These are phyloP conservation scores for Fonsecaea nubica DNA, from an alignment of 2,329 filamentous ascomycete genomes.

Conservation along the genomic window DNA sequence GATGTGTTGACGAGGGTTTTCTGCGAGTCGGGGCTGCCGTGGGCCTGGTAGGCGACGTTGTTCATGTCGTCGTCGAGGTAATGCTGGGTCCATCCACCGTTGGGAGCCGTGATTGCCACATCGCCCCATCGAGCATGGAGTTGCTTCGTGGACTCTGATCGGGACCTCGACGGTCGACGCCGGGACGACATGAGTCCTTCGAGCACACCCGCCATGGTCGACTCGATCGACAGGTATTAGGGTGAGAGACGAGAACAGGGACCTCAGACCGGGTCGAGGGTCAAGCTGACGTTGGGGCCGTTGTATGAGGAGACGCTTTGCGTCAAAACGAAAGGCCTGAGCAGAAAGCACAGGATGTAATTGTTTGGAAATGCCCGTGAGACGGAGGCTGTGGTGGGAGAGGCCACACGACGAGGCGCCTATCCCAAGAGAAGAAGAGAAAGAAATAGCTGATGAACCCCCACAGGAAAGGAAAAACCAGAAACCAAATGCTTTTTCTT, in stretches of 20 bases:
- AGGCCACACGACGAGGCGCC: slow-evolving; percentile 6
- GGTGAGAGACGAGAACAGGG: background rate
- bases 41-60: slow-evolving; percentile 22
- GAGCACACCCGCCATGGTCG: slow-evolving; percentile 30
- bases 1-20: slow-evolving; percentile 35
- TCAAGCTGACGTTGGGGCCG: slow-evolving; percentile 1
- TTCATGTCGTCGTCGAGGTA: slow-evolving; percentile 27
- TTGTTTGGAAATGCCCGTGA: background rate
- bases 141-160: slow-evolving; percentile 32
- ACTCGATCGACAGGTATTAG: background rate
- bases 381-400: background rate
- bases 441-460: slow-evolving; percentile 5
- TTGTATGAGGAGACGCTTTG: slow-evolving; percentile 10
- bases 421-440: background rate
- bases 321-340: slow-evolving; percentile 11
- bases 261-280: background rate
- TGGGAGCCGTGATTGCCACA: slow-evolving; percentile 49
- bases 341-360: slow-evolving; percentile 8
- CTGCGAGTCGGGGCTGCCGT: slow-evolving; percentile 35
- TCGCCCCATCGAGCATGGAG: slow-evolving; percentile 52
- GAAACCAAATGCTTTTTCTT: background rate
- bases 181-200: slow-evolving; percentile 30
- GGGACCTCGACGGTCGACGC: slow-evolving; percentile 30
- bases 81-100: slow-evolving; percentile 48
- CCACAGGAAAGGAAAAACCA: background rate